Conservation (phyloP, 2,329 filamentous ascomycete genomes). For the Colletotrichum aenigma region DNA sequence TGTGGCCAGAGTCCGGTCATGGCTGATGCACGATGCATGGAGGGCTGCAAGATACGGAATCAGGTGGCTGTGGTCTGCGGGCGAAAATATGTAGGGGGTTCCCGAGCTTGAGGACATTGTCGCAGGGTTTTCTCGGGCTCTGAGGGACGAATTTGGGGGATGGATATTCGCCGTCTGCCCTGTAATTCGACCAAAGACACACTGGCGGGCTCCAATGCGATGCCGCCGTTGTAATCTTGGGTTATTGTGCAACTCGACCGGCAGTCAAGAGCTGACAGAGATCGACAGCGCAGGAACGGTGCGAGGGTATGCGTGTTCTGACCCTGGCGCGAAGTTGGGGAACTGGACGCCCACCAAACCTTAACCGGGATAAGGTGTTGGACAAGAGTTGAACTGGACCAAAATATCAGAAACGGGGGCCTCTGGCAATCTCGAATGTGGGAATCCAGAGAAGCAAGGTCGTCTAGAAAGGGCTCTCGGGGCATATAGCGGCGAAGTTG, state of each 20-base stretch:
- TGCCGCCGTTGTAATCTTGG: neutral
- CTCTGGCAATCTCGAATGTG: neutral
- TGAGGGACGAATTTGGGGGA: neutral
- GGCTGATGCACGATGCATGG: conserved; percentile 63
- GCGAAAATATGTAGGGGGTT: conserved; percentile 42
- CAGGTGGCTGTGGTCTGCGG: conserved; percentile 52
- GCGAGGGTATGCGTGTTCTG: neutral
- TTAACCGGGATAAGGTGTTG: neutral
- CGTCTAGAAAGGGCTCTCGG: neutral
- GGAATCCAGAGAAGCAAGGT: neutral
- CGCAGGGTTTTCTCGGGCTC: neutral
- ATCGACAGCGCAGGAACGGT: neutral
- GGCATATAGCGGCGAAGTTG: neutral
- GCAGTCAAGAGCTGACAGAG: neutral
- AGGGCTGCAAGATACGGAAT: conserved; percentile 61
- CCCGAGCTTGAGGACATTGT: conserved; percentile 17
- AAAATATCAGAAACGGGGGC: neutral
- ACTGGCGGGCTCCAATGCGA: neutral
- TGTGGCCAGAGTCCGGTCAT: conserved; percentile 59
- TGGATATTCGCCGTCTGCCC: neutral
- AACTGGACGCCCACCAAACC: neutral
- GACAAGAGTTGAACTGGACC: neutral
- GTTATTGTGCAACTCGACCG: neutral
- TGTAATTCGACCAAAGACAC: neutral
- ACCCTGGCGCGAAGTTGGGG: neutral